These are phyloP conservation scores for Tricholoma saponaceum DNA, from an alignment of 768 basidiomycete genomes.

Conservation along the genomic window DNA sequence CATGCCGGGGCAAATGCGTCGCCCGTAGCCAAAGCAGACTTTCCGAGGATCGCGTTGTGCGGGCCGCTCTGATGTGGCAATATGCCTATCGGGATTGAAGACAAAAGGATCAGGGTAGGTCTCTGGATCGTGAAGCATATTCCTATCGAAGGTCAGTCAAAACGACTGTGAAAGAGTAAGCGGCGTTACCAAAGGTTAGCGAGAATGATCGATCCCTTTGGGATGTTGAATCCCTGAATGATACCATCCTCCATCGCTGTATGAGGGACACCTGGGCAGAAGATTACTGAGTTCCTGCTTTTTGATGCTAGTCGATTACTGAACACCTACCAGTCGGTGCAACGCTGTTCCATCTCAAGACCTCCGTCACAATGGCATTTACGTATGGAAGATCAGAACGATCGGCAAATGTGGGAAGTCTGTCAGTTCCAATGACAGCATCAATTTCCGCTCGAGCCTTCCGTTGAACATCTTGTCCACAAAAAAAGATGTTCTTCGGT, in stretches of 20 bases:
- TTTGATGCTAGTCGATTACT: background rate
- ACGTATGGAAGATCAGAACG: conserved; percentile 45
- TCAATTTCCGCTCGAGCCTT: conserved; percentile 53
- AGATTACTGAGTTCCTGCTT: background rate
- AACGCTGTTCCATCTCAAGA: conserved; percentile 45
- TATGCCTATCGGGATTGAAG: conserved; percentile 47
- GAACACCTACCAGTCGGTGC: conserved; percentile 35
- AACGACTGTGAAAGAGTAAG: background rate
- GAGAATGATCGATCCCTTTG: conserved; percentile 44
- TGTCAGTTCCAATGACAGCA: conserved; percentile 30
- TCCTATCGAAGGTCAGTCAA: conserved; percentile 28
- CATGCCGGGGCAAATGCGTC: conserved; percentile 45
- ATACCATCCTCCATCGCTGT: conserved; percentile 40
- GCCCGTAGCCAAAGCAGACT: conserved; percentile 44
- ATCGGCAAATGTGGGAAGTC: conserved; percentile 38
- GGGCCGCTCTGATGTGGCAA: conserved; percentile 24
- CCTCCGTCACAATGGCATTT: conserved; percentile 40
- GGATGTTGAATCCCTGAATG: conserved; percentile 40
- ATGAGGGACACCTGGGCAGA: conserved; percentile 38
- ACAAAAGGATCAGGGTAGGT: conserved; percentile 44
- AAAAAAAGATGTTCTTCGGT: conserved; percentile 11
- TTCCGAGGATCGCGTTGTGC: conserved; percentile 38
- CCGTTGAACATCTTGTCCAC: conserved; percentile 36
- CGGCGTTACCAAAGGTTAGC: conserved; percentile 41
- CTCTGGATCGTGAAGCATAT: conserved; percentile 47